Evolutionary conservation across 2,329 filamentous ascomycete genomes (phyloP), one percentile per base, ranked within the genome.

Genomic region (Cladophialophora yegresii): DNA sequence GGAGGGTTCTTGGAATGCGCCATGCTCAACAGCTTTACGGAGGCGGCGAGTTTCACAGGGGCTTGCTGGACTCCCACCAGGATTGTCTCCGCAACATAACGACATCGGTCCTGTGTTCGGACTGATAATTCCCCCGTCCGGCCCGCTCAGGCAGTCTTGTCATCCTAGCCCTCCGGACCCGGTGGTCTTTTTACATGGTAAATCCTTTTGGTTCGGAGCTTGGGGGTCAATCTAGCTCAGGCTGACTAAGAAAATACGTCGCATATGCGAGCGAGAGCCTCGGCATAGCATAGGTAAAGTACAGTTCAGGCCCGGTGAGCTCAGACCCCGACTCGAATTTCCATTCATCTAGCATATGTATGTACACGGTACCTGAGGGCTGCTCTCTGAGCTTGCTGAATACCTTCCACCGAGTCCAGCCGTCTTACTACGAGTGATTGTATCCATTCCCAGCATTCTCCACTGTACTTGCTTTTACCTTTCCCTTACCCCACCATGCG

Each of bases 111-210:
- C 5, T n/a, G 36, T 32, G 20, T 45, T 13, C 57, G 57, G 57
- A 4, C 30, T n/a, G 49, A 59, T n/a, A 53, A n/a, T 59, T 50
- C 2, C n/a, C 28, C 57, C 57, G 57, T 22, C 20, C 23, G 47
- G 32, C 47, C 57, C 47, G 30, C 28, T 40, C 5, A 9, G 8
- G 23, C 5, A 12, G 4, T 28, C 22, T 26, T 13, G 13, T 13
- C n/a, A 2, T 13, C 47, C 47, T 22, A 8, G 47, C 22, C 26
- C 22, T 51, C 26, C 26, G n/a, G 28, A 51, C 28, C 45, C 45
- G 7, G 2, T 26, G 8, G 8, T 20, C 20, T 5, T 36, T 36
- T 23, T 2, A 53, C 8, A 8, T 12, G 10, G 22, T 9, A n/a
- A 16, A 22, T 23, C 45, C 45, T 7, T 43, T 43, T 6, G 36